phyloP scores from a whole-genome alignment of 257 asterid genomes.

The Verbena officinalis region DNA sequence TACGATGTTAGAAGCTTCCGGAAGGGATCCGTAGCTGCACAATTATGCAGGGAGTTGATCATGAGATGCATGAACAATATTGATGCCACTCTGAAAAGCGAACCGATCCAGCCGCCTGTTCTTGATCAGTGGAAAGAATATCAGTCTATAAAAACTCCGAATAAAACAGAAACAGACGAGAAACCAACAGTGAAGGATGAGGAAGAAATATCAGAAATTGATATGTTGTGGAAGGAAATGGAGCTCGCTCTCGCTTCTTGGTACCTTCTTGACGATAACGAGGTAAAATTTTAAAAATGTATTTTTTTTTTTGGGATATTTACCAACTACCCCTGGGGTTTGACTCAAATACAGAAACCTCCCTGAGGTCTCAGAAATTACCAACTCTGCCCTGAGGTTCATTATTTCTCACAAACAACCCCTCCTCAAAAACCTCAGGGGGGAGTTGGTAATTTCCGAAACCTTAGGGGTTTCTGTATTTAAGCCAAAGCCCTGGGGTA shows the following conservation, averaged over 20 bases:
- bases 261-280: slow-evolving; percentile 73
- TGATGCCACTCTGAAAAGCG: slow-evolving; percentile 74
- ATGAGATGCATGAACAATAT: slow-evolving; percentile 82
- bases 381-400: too few species aligned
- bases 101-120: slow-evolving; percentile 74
- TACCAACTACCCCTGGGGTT: too few species aligned
- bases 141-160: slow-evolving; percentile 47
- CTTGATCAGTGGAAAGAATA: slow-evolving; percentile 86
- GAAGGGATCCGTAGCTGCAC: slow-evolving; percentile 80
- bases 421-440: too few species aligned
- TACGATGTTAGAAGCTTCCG: slow-evolving; percentile 76
- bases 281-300: slow-evolving; percentile 46
- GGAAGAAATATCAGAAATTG: slow-evolving; percentile 81
- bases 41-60: slow-evolving; percentile 79
- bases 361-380: too few species aligned
- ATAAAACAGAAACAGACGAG: slow-evolving; percentile 39
- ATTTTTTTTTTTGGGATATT: too few species aligned
- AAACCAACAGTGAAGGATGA: slow-evolving; percentile 36
- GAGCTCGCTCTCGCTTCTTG: slow-evolving; percentile 88
- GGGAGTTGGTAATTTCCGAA: too few species aligned
- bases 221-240: slow-evolving; percentile 95
- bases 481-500: too few species aligned
- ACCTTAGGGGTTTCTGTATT: too few species aligned
- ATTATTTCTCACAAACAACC: too few species aligned
- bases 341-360: too few species aligned